phyloP scores from a whole-genome alignment of 2,329 filamentous ascomycete species.

The Colletotrichum salicis region DNA sequence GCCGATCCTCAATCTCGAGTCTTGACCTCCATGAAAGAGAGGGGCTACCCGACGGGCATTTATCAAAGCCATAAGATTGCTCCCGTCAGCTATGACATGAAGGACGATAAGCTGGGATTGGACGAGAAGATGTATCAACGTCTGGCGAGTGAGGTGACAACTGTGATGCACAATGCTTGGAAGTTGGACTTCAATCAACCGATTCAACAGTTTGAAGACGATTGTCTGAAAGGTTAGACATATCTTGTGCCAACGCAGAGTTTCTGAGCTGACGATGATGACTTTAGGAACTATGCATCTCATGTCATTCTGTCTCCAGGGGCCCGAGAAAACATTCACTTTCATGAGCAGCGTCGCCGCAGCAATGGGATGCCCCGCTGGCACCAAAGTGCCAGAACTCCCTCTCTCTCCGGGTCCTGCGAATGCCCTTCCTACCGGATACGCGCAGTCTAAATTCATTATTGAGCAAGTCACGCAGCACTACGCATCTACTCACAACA shows the following conservation, averaged over 20 bases:
- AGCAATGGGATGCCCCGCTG: constrained; percentile 5
- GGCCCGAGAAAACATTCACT: neutral
- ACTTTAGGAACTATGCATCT: constrained; percentile 6
- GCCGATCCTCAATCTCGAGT: neutral
- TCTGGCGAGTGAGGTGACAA: constrained; percentile 1
- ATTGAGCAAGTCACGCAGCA: constrained; percentile 15
- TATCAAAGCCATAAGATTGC: constrained; percentile 13
- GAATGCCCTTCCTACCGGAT: constrained; percentile 5
- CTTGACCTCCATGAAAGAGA: neutral
- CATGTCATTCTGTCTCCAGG: constrained; percentile 3
- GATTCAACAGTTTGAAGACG: constrained; percentile 16
- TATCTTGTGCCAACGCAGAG: accelerated
- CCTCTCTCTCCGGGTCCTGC: constrained; percentile 2
- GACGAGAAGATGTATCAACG: neutral
- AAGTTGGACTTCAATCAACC: constrained; percentile 31
- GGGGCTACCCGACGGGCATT: neutral
- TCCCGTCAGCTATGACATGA: constrained; percentile 18
- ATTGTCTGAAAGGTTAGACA: constrained; percentile 5
- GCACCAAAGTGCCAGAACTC: neutral
- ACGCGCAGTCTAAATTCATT: constrained; percentile 29
- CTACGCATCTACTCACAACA: neutral
- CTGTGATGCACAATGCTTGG: constrained; percentile 28
- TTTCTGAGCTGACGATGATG: neutral
- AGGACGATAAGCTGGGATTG: neutral
- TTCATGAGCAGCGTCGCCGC: constrained; percentile 33